Evolutionary conservation across 192 early-diverging fungal genomes (phyloP).

Genomic region (Helicostylum pulchrum): DNA sequence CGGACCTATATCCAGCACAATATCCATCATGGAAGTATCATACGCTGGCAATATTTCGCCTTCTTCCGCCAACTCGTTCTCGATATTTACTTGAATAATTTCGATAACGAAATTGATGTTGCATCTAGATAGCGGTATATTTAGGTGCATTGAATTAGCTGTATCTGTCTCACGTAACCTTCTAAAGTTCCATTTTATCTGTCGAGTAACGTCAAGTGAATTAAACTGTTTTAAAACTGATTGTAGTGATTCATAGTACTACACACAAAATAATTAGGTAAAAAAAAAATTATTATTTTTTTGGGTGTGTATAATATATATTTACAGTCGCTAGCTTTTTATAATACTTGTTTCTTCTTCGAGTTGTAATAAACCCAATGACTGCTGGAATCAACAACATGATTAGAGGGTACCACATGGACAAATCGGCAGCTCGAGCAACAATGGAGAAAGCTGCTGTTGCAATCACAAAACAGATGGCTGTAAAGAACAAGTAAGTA

Average conservation of each 20-base stretch:
- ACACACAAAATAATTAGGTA: too few species aligned
- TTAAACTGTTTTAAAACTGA: conserved; percentile 2
- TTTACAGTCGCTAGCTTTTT: conserved; percentile 2
- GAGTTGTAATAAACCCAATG: background rate
- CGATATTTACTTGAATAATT: conserved; percentile 3
- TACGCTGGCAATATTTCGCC: conserved; percentile 15
- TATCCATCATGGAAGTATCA: background rate
- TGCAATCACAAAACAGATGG: conserved; percentile 15
- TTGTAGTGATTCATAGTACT: conserved; percentile 2
- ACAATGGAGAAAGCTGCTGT: conserved; percentile 24
- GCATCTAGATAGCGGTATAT: background rate
- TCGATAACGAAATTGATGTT: conserved; percentile 5
- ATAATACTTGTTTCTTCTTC: conserved; percentile 7
- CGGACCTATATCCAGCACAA: conserved; percentile 9
- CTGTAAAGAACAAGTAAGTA: conserved; percentile 8
- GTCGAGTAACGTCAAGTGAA: background rate
- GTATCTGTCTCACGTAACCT: conserved; percentile 2
- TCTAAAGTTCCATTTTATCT: conserved; percentile 14
- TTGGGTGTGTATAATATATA: background rate
- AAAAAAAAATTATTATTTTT: background rate
- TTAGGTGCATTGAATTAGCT: conserved; percentile 1
- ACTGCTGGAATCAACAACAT: conserved; percentile 16
- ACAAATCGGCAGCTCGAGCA: conserved; percentile 24
- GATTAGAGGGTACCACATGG: conserved; percentile 25
- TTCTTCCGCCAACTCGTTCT: background rate